A percentile compares a stretch with the other conserved stretches of the same genome.
These are phyloP conservation scores for Cordyceps fumosorosea DNA, from an alignment of 2,329 filamentous ascomycete species.

Conservation along the genomic window DNA sequence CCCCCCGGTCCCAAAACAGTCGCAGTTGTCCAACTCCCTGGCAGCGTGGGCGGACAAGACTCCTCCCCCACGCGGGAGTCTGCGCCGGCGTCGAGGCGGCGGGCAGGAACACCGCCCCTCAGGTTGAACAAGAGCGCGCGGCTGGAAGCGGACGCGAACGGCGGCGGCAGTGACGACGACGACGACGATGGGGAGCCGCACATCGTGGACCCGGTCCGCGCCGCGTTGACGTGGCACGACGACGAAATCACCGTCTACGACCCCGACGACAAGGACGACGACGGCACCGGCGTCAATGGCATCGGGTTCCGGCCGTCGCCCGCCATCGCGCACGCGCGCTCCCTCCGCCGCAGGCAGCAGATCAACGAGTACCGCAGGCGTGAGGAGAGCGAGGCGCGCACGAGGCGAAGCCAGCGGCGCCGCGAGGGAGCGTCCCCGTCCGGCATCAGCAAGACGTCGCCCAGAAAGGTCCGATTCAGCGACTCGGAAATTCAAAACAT, in stretches of 20 bases:
- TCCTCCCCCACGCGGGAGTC: background rate
- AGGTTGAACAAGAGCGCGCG: conserved; percentile 18
- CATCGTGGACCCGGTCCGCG: conserved; percentile 47
- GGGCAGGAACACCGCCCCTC: conserved; percentile 32
- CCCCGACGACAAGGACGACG: conserved; percentile 58
- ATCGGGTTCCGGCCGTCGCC: conserved; percentile 61
- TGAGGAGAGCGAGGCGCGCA: conserved; percentile 54
- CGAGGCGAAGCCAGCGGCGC: conserved; percentile 46
- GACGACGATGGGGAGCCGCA: conserved; percentile 24
- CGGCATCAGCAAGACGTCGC: conserved; percentile 22
- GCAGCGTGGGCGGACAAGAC: background rate
- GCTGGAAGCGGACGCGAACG: conserved; percentile 16
- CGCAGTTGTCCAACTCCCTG: background rate
- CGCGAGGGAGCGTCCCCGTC: conserved; percentile 26
- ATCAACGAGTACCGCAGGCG: conserved; percentile 56
- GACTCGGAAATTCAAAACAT: conserved; percentile 31
- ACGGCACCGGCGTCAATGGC: conserved; percentile 61
- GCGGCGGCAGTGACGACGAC: conserved; percentile 18
- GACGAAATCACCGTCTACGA: conserved; percentile 63
- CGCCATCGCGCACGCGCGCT: conserved; percentile 51
- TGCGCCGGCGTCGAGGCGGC: conserved; percentile 23
- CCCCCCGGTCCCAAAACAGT: background rate
- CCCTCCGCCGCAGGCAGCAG: conserved; percentile 52
- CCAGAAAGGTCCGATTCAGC: conserved; percentile 34
- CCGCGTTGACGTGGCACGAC: conserved; percentile 60